Evolutionary conservation across 768 basidiomycete genomes (phyloP).

Genomic region (Suillus decipiens): DNA sequence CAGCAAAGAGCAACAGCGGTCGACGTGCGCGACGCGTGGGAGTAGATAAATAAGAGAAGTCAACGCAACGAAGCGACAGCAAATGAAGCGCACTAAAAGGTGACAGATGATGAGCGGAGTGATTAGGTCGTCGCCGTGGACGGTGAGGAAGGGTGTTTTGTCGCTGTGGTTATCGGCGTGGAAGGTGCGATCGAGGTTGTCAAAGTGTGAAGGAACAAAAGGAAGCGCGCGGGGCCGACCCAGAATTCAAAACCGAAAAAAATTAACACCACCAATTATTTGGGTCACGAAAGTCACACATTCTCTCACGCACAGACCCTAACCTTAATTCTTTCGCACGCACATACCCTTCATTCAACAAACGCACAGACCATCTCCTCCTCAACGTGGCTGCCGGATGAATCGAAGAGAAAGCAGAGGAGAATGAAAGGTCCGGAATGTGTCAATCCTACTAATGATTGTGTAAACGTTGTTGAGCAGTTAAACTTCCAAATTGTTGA

Average conservation of each 20-base stretch:
- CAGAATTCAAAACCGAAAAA: constrained; percentile 40
- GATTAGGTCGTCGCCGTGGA: constrained; percentile 33
- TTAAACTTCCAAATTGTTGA: neutral
- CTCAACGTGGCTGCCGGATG: neutral
- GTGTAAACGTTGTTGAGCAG: neutral
- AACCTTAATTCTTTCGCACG: constrained; percentile 38
- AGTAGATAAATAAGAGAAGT: constrained; percentile 37
- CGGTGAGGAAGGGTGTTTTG: constrained; percentile 42
- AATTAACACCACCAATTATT: constrained; percentile 42
- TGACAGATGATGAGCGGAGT: constrained; percentile 21
- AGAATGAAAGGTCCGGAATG: neutral
- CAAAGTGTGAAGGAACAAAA: constrained; percentile 44
- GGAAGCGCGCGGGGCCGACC: constrained; percentile 48
- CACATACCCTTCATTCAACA: constrained; percentile 26
- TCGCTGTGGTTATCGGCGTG: constrained; percentile 48
- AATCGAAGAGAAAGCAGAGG: neutral
- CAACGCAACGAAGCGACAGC: constrained; percentile 25
- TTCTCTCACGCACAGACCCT: constrained; percentile 49
- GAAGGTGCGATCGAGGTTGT: constrained; percentile 45
- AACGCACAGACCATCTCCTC: constrained; percentile 8
- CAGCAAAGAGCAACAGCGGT: constrained; percentile 23
- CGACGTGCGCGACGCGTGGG: constrained; percentile 43
- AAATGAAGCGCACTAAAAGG: constrained; percentile 23
- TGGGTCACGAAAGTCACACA: constrained; percentile 36
- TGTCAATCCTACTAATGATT: neutral